Evolutionary conservation across 495 filamentous ascomycete species (phyloP).

Genomic region (Aspergillus ostianus): DNA sequence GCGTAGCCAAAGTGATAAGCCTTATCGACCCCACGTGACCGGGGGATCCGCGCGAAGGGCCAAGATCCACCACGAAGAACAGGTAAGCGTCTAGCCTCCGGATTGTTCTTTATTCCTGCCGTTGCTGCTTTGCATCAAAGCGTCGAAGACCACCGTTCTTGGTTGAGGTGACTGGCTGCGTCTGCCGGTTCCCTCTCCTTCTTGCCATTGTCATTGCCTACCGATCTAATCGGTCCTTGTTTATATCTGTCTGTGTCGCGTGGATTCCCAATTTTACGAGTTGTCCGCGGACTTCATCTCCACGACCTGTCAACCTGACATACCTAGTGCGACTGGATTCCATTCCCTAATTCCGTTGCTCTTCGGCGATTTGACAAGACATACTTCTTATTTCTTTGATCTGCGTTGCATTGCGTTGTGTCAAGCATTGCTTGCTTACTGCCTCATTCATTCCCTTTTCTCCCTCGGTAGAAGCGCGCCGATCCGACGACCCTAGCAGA

Average conservation of each 20-base stretch:
- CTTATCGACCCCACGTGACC: slow-evolving; percentile 7
- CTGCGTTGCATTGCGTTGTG: neutral
- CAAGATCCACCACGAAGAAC: slow-evolving; percentile 5
- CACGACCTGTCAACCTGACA: neutral
- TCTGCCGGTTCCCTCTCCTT: slow-evolving; percentile 1
- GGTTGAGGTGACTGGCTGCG: slow-evolving; percentile 1
- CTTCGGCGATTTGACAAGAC: neutral
- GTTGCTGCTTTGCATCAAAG: neutral
- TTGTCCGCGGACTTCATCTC: neutral
- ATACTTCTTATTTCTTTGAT: neutral
- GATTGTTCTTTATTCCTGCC: neutral
- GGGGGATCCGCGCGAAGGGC: slow-evolving; percentile 9
- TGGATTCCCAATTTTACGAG: neutral
- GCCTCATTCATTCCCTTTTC: slow-evolving; percentile 4
- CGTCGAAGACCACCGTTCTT: neutral
- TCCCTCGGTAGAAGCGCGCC: slow-evolving; percentile 3
- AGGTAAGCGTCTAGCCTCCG: slow-evolving; percentile 1
- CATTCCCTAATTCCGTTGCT: neutral
- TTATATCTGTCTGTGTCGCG: neutral
- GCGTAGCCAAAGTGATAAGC: slow-evolving; percentile 2
- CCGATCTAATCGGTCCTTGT: neutral
- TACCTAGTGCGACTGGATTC: neutral
- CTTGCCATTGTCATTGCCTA: neutral
- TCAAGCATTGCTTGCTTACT: neutral
- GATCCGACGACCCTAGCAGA: neutral